Evolutionary conservation across 495 filamentous ascomycete genomes (phyloP), one percentile per base, ranked within the genome.

Genomic region (Hypoxylon intermedium): DNA sequence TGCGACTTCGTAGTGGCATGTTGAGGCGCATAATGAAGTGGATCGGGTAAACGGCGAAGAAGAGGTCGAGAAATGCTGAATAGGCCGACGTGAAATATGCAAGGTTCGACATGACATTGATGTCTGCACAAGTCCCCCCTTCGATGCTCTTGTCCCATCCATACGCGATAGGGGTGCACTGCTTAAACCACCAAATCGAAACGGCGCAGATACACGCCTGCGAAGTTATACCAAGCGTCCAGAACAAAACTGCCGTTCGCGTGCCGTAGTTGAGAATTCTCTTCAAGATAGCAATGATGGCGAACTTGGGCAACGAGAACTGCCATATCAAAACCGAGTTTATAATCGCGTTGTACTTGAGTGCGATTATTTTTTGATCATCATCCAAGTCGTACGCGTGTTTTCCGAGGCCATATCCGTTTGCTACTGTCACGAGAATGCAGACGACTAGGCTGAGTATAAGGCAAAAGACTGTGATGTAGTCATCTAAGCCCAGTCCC

Each of bases 21-120:
- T 69, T 69, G 18, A 69, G 19, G 43, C 59, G 58, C 63, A 69
- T 69, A 6, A 69, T 44, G 23, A 69, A 69, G 9, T 63, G 67
- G 11, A 69, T 49, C 13, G 67, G 67, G 36, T 69, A 69, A 3
- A 69, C 46, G 41, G 67, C 67, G 59, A 69, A 69, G 59, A 69
- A 69, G 2, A 69, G 46, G 19, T 69, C 67, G 54, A 69, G 59
- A n/a, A 69, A 69, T 11, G 67, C 63, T 1, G 63, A 67, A 31
- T 64, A 69, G 11, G 67, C 63, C 20, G 63, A 63, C 4, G 67
- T 60, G 38, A 67, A 67, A 37, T 67, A 69, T 0, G 58, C 63
- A 1, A 69, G 42, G 9, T 57, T 54, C 5, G 50, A 47, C 55
- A 67, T 52, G 0, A 67, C 28, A 1, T 16, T 57, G 28, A 60